Evolutionary conservation across 2,329 filamentous ascomycete genomes (phyloP).

Genomic region (Diaporthe citri): DNA sequence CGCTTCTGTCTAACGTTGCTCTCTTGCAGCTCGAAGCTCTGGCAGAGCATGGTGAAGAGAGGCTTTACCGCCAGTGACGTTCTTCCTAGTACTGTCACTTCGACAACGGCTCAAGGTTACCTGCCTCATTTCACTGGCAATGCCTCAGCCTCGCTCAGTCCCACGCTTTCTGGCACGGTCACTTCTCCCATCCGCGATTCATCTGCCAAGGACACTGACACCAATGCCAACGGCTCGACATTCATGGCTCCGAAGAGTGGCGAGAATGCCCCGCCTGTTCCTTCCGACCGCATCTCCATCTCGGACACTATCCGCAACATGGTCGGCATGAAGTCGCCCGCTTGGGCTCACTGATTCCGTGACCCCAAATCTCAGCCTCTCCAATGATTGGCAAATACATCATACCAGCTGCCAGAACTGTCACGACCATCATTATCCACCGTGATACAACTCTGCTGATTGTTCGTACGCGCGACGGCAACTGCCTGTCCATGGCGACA

Average conservation of each 20-base stretch:
- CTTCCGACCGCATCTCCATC: conserved; percentile 43
- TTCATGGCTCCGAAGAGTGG: conserved; percentile 51
- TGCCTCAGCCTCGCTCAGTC: conserved; percentile 58
- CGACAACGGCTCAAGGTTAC: conserved; percentile 66
- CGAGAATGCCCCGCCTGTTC: conserved; percentile 46
- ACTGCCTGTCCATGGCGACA: conserved; percentile 26
- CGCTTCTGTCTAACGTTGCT: conserved; percentile 12
- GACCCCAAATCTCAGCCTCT: neutral
- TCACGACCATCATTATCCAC: neutral
- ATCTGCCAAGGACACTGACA: conserved; percentile 42
- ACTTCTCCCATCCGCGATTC: conserved; percentile 40
- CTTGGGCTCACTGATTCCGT: conserved; percentile 34
- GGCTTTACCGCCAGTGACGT: conserved; percentile 58
- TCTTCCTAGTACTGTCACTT: conserved; percentile 60
- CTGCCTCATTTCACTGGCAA: conserved; percentile 66
- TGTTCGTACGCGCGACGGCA: conserved; percentile 5
- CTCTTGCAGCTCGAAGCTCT: conserved; percentile 56
- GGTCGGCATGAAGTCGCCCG: conserved; percentile 40
- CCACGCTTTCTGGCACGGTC: conserved; percentile 44
- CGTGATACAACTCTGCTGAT: conserved; percentile 17
- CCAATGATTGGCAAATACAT: neutral
- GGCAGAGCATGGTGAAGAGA: conserved; percentile 65
- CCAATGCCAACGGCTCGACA: conserved; percentile 37
- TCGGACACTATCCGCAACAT: conserved; percentile 41
- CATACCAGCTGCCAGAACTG: conserved; percentile 16